Conservation (phyloP, 768 basidiomycete genomes). For the Auricularia auricula-judae region DNA sequence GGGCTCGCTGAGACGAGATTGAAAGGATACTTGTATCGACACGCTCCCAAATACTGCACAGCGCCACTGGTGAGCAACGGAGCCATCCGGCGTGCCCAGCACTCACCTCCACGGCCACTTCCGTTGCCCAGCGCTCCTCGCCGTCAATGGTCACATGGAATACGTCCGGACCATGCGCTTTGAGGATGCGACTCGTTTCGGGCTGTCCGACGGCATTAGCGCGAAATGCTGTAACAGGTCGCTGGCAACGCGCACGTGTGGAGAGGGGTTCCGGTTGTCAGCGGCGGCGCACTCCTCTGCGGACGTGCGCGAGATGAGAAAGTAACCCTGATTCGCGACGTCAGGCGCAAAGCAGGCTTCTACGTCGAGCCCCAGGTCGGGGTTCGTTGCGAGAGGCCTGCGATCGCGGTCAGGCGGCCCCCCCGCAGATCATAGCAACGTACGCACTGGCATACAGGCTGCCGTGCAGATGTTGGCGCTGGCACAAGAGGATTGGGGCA, state of each 20-base stretch:
- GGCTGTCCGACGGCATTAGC: background rate
- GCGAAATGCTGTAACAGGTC: background rate
- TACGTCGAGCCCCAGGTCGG: background rate
- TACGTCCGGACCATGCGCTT: background rate
- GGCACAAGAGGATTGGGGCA: background rate
- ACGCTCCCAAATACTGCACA: background rate
- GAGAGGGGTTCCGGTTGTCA: background rate
- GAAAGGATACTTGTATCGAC: background rate
- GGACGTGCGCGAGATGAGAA: background rate
- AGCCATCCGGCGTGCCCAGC: background rate
- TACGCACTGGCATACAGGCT: background rate
- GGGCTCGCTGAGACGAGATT: background rate
- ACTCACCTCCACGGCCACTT: background rate
- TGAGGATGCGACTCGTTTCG: background rate
- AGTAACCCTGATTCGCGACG: background rate
- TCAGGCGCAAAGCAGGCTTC: background rate
- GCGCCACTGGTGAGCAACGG: background rate
- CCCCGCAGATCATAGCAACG: background rate
- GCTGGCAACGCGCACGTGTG: background rate
- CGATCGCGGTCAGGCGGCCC: background rate
- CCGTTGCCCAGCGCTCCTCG: background rate
- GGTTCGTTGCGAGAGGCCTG: background rate
- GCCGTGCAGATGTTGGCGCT: background rate
- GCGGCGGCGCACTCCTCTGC: background rate
- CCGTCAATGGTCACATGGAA: background rate